Evolutionary conservation across 129 eudicot species (phyloP).

Genomic region (Kitagawia praeruptora): DNA sequence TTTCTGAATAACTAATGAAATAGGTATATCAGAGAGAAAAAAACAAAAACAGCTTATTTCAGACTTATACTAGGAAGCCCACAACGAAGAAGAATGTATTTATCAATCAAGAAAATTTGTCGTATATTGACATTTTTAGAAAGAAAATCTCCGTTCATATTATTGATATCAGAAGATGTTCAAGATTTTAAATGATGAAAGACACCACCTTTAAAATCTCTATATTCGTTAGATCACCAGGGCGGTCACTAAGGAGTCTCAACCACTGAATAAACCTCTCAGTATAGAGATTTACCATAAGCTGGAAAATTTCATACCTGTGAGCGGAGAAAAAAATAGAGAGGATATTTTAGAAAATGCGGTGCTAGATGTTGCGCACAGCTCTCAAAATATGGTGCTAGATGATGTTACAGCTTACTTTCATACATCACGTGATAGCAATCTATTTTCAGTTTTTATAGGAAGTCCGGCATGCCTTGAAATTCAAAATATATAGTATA

Average conservation of each 20-base stretch:
- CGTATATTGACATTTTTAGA: neutral
- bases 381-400: neutral
- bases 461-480: neutral
- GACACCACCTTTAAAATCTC: constrained; percentile 78
- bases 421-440: neutral
- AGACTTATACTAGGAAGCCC: neutral
- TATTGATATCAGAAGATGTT: neutral
- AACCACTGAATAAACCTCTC: constrained; percentile 96
- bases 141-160: neutral
- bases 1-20: neutral
- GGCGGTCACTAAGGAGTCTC: constrained; percentile 84
- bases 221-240: constrained; percentile 72
- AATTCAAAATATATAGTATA: neutral
- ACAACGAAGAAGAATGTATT: neutral
- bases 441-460: neutral
- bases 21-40: neutral
- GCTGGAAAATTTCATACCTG: constrained; percentile 98
- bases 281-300: constrained; percentile 94
- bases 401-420: neutral
- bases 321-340: constrained; percentile 3
- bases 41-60: neutral
- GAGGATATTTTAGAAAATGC: neutral
- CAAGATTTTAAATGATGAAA: neutral
- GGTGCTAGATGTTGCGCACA: neutral
- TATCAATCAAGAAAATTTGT: neutral